phyloP scores from a whole-genome alignment of 2,329 filamentous ascomycete species.

The Juglanconis oblonga region DNA sequence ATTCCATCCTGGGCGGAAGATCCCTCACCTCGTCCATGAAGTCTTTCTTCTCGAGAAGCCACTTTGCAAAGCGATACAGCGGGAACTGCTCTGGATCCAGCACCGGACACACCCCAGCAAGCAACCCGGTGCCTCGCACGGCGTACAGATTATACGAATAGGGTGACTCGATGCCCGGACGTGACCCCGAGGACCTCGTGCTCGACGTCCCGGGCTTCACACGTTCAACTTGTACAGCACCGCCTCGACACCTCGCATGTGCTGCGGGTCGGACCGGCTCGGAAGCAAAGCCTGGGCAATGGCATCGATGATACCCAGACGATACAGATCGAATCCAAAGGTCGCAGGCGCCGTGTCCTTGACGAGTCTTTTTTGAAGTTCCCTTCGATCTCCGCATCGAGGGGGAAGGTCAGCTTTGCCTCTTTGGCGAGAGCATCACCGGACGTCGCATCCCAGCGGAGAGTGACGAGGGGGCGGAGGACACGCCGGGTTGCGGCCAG shows the following conservation, averaged over 20 bases:
- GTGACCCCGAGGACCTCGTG: slow-evolving; percentile 50
- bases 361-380: slow-evolving; percentile 26
- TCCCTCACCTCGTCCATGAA: slow-evolving; percentile 36
- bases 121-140: slow-evolving; percentile 30
- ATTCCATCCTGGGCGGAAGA: too few species aligned
- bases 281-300: slow-evolving; percentile 45
- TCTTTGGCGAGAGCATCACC: background rate
- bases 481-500: too few species aligned
- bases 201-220: slow-evolving; percentile 39
- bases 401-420: slow-evolving; percentile 19
- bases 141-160: slow-evolving; percentile 59
- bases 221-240: slow-evolving; percentile 59
- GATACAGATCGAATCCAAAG: slow-evolving; percentile 54
- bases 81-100: slow-evolving; percentile 33
- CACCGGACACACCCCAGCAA: slow-evolving; percentile 16
- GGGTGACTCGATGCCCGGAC: slow-evolving; percentile 49
- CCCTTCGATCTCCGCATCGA: background rate
- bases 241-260: slow-evolving; percentile 37
- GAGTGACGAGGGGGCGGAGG: slow-evolving; percentile 2
- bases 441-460: slow-evolving; percentile 21
- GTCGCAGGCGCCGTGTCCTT: slow-evolving; percentile 40
- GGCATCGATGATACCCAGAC: slow-evolving; percentile 48
- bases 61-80: slow-evolving; percentile 31
- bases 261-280: slow-evolving; percentile 22
- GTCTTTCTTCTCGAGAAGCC: slow-evolving; percentile 25